These are phyloP conservation scores for Vaccinium darrowii DNA, from an alignment of 148 eudicot genomes.

Conservation along the genomic window DNA sequence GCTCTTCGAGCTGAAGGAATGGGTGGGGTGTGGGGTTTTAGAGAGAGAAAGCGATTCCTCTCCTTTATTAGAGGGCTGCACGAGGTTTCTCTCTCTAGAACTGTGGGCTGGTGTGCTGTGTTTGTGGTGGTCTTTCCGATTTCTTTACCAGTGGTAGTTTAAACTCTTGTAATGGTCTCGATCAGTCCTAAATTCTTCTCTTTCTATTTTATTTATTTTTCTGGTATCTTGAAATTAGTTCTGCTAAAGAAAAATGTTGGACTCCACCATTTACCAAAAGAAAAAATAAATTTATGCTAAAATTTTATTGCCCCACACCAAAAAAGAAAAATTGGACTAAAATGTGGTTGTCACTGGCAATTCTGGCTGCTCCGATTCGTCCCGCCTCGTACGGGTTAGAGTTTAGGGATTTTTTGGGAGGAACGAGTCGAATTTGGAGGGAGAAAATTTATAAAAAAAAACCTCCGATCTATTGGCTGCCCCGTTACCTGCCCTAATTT, in stretches of 20 bases:
- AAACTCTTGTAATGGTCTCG: not conserved
- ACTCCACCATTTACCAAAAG: not conserved
- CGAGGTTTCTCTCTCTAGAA: not conserved
- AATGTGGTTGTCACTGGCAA: not conserved
- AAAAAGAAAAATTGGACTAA: not conserved
- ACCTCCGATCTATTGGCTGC: too few relatives aligned
- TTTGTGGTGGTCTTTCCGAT: constrained; percentile 3
- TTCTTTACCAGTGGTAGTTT: not conserved
- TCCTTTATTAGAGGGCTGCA: not conserved
- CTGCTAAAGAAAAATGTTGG: not conserved
- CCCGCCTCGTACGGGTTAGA: too few relatives aligned
- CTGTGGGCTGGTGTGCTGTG: not conserved
- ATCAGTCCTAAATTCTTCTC: not conserved
- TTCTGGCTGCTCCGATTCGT: too few relatives aligned
- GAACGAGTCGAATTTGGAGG: too few relatives aligned
- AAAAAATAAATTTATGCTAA: not conserved
- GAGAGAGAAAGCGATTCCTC: not conserved
- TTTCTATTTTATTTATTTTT: too few relatives aligned
- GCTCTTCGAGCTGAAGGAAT: not conserved
- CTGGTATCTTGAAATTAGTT: too few relatives aligned
- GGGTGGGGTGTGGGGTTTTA: not conserved
- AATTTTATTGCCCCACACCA: not conserved
- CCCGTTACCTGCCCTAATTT: too few relatives aligned
- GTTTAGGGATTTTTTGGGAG: too few relatives aligned
- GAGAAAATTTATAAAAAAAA: too few relatives aligned